These are phyloP conservation scores for Sordariomycetes sp. DNA, from an alignment of 2,329 filamentous ascomycete genomes.

Conservation along the genomic window DNA sequence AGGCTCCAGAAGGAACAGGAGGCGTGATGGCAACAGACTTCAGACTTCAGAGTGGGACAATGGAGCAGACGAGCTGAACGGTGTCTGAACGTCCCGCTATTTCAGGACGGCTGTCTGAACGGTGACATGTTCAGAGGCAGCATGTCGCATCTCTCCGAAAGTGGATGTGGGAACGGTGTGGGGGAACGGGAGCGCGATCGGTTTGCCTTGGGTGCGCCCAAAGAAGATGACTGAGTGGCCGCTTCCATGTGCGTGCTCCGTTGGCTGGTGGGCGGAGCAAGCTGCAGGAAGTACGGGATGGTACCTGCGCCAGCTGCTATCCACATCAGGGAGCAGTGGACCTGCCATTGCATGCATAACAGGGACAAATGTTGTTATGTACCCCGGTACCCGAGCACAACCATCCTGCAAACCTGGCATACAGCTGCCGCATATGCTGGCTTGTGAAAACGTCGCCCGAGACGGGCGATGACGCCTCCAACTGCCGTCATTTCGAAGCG, in stretches of 20 bases:
- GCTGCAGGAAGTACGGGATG: neutral
- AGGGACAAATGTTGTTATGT: neutral
- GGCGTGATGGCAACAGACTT: no score
- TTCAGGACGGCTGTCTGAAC: neutral
- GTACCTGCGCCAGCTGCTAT: neutral
- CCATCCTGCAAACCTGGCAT: neutral
- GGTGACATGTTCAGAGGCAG: neutral
- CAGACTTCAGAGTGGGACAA: neutral
- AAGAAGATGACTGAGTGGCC: neutral
- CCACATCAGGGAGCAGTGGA: neutral
- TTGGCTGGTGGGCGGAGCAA: neutral
- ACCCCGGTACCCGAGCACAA: neutral
- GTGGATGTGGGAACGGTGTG: neutral
- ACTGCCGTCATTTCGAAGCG: neutral
- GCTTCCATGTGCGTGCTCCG: neutral
- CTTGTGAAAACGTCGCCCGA: neutral
- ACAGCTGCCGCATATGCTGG: neutral
- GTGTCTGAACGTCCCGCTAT: neutral
- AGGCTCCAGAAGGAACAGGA: neutral
- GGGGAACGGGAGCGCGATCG: neutral
- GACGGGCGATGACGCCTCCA: neutral
- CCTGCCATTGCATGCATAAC: neutral
- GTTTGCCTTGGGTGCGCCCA: neutral
- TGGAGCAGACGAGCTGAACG: neutral
- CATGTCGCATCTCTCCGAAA: neutral